phyloP scores from a whole-genome alignment of 495 filamentous ascomycete species.

The Amniculicola lignicola region DNA sequence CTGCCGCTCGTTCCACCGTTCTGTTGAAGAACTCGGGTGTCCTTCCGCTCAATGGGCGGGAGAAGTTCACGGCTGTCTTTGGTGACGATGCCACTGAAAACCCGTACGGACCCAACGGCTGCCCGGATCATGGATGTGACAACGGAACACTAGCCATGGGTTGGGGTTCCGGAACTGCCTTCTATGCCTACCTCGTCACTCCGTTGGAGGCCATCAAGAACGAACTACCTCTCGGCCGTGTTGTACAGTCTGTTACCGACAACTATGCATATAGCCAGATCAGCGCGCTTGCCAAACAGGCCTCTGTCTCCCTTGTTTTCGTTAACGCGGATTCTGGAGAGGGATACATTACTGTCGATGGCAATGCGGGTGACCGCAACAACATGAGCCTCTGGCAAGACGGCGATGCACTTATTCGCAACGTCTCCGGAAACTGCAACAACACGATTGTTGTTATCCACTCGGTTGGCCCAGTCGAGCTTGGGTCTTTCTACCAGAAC shows the following conservation, averaged over 20 bases:
- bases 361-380: constrained; percentile 84
- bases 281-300: constrained; percentile 60
- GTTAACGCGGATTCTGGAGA: constrained; percentile 86
- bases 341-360: constrained; percentile 78
- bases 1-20: constrained; percentile 74
- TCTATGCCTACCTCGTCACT: constrained; percentile 89
- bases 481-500: constrained; percentile 73
- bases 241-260: constrained; percentile 71
- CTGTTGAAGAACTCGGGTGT: constrained; percentile 82
- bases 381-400: constrained; percentile 88
- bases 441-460: constrained; percentile 95
- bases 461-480: constrained; percentile 72
- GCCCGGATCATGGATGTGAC: constrained; percentile 76
- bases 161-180: constrained; percentile 87
- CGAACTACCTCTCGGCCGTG: constrained; percentile 60
- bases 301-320: constrained; percentile 77
- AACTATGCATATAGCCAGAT: constrained; percentile 66
- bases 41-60: constrained; percentile 72
- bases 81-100: constrained; percentile 82
- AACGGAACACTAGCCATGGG: constrained; percentile 88
- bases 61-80: constrained; percentile 74
- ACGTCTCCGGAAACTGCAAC: constrained; percentile 71
- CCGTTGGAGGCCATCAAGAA: constrained; percentile 82
- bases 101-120: constrained; percentile 78
- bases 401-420: constrained; percentile 74